A percentile compares a stretch with the other conserved stretches of the same genome.
Conservation (phyloP, 2,329 filamentous ascomycete species). For the Penicillium decumbens region DNA sequence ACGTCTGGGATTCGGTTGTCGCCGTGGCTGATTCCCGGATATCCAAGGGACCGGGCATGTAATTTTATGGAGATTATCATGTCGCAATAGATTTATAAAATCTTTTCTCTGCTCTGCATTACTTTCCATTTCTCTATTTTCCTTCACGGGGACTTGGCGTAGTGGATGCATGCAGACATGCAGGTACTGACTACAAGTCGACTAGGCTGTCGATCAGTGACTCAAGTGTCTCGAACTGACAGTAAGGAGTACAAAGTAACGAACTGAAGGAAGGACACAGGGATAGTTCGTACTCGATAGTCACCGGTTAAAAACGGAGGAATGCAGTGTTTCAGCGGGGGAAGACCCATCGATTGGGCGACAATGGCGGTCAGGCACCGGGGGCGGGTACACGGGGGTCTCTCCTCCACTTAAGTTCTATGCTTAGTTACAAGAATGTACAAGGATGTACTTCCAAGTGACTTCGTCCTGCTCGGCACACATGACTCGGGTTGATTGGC, state of each 20-base stretch:
- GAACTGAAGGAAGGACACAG: not conserved
- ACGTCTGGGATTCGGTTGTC: constrained; percentile 20
- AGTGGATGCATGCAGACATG: not conserved
- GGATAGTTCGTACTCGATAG: not conserved
- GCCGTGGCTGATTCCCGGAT: constrained; percentile 25
- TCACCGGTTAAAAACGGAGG: not conserved
- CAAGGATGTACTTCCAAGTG: not conserved
- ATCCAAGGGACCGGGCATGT: constrained; percentile 33
- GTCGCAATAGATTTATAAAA: constrained; percentile 31
- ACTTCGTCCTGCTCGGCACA: not conserved
- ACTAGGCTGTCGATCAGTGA: not conserved
- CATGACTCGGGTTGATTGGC: constrained; percentile 25
- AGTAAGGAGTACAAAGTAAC: not conserved
- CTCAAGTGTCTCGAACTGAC: no score
- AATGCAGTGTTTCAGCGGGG: constrained; percentile 7
- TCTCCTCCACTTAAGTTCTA: not conserved
- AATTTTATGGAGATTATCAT: constrained; percentile 36
- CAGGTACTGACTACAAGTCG: not conserved
- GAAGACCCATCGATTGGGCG: constrained; percentile 18
- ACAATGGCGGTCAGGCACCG: constrained; percentile 24
- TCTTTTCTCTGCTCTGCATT: constrained; percentile 19
- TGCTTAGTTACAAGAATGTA: not conserved
- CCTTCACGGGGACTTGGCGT: constrained; percentile 12
- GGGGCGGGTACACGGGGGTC: not conserved
- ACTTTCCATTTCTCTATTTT: constrained; percentile 7